A percentile compares a stretch with the other conserved stretches of the same genome.
Evolutionary conservation across 805 yeast genomes (phyloP).

Genomic region (Candida takata): DNA sequence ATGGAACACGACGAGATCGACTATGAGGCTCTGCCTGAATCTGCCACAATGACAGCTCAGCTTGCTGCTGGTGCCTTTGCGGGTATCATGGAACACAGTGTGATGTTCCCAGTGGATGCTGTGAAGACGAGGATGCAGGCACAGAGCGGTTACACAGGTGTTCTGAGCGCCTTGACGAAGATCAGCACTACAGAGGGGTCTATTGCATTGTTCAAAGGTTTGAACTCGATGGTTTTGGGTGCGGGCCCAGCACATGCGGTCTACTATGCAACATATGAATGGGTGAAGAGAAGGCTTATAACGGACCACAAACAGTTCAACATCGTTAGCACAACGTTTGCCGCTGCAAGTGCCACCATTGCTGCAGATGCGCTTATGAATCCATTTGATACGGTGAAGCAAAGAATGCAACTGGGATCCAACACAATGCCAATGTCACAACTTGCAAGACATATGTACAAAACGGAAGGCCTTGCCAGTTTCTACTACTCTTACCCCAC

Average conservation of each 20-base stretch:
- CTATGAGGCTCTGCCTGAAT: conserved; percentile 86
- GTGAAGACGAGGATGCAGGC: conserved; percentile 90
- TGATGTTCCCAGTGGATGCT: conserved; percentile 96
- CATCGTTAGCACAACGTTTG: conserved; percentile 75
- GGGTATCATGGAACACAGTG: conserved; percentile 98
- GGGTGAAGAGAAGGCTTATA: conserved; percentile 38
- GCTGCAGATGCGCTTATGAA: conserved; percentile 95
- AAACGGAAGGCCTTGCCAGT: conserved; percentile 64
- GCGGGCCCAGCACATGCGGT: conserved; percentile 99
- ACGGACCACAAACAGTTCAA: conserved; percentile 39
- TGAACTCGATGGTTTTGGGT: conserved; percentile 83
- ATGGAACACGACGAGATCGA: conserved; percentile 46
- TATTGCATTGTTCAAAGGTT: conserved; percentile 86
- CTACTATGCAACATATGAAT: conserved; percentile 90
- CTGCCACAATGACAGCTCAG: conserved; percentile 77
- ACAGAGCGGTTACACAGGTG: conserved; percentile 28
- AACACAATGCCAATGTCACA: conserved; percentile 21
- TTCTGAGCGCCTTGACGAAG: conserved; percentile 61
- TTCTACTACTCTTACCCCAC: conserved; percentile 93
- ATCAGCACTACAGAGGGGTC: conserved; percentile 89
- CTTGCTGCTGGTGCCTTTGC: conserved; percentile 94
- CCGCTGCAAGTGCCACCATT: conserved; percentile 90
- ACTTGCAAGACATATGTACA: conserved; percentile 43
- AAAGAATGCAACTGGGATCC: conserved; percentile 72
- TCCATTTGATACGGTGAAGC: conserved; percentile 93